Evolutionary conservation across 2,329 filamentous ascomycete genomes (phyloP), one percentile per base, ranked within the genome.

Genomic region (Fusarium bactridioides): DNA sequence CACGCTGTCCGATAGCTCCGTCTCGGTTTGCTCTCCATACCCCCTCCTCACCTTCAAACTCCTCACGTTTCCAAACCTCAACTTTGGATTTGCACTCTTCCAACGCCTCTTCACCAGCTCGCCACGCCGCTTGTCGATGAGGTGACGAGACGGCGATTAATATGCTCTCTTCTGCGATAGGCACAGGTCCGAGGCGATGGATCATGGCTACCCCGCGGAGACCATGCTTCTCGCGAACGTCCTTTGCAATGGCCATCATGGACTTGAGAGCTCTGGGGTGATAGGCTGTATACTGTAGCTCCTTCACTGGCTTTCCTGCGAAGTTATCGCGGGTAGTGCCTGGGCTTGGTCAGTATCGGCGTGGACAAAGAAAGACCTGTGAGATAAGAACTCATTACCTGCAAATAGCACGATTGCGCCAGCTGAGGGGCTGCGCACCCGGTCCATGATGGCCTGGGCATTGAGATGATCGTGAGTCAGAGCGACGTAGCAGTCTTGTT

Each of bases 21-120:
- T 97, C 94, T 72, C 91, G 84, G 83, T 98, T 98, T 68, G 93
- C 94, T 82, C 94, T 91, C 95, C 95, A 98, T 48, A 96, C 88
- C 11, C 91, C 93, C 71, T 92, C 91, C 27, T 90, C 92, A 3
- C 88, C 92, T 50, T 88, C 90, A 85, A 98, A 98, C 80, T 94
- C 92, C 84, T 98, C 95, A 73, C 90, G 86, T 84, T 98, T 98
- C 95, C 95, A 98, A 45, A 99, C 91, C 84, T 99, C 96, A n/a
- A 94, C 94, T 73, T 87, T 90, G 61, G 88, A 89, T 84, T 98
- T 99, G 78, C 93, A 94, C 79, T 89, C 85, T 84, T 98, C 95
- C 65, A 98, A 83, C 38, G 94, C 93, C 83, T 97, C 94, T 84
- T 98, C 95, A 0, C 93, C 95, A 0, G 93, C 95, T 76, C 85